These are phyloP conservation scores for Penicillium bialowiezense DNA, from an alignment of 495 filamentous ascomycete genomes.

Conservation along the genomic window DNA sequence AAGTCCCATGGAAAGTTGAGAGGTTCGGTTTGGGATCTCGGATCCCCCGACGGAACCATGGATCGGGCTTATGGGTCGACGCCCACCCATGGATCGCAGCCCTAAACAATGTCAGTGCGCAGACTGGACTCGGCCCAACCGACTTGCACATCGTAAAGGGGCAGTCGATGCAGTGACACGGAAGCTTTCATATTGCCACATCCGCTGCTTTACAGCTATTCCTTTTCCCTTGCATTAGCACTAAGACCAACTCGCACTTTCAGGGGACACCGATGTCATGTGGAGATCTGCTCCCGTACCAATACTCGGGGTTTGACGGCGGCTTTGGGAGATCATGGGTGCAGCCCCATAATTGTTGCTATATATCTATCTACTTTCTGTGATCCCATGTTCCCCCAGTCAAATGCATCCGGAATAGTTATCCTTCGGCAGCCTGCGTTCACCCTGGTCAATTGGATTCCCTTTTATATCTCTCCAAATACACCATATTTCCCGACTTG, in stretches of 20 bases:
- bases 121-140: constrained; percentile 9
- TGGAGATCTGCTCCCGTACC: constrained; percentile 6
- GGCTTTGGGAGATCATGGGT: constrained; percentile 1
- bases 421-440: constrained; percentile 6
- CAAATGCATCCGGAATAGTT: constrained; percentile 7
- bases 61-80: not conserved
- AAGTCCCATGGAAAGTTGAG: constrained; percentile 4
- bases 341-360: constrained; percentile 1
- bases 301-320: constrained; percentile 2
- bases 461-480: not conserved
- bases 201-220: constrained; percentile 14
- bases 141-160: not conserved
- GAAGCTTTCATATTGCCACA: constrained; percentile 25
- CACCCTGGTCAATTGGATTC: not conserved
- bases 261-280: constrained; percentile 10
- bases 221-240: constrained; percentile 27
- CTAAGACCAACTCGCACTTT: constrained; percentile 1
- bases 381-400: not conserved
- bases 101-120: constrained; percentile 18
- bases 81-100: constrained; percentile 7
- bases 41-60: constrained; percentile 10
- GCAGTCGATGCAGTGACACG: constrained; percentile 10
- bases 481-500: not conserved
- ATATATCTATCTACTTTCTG: constrained; percentile 6
- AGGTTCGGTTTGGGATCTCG: constrained; percentile 12